Evolutionary conservation across 2,329 filamentous ascomycete species (phyloP), one percentile per base, ranked within the genome.

Genomic region (Stachybotrys elegans): DNA sequence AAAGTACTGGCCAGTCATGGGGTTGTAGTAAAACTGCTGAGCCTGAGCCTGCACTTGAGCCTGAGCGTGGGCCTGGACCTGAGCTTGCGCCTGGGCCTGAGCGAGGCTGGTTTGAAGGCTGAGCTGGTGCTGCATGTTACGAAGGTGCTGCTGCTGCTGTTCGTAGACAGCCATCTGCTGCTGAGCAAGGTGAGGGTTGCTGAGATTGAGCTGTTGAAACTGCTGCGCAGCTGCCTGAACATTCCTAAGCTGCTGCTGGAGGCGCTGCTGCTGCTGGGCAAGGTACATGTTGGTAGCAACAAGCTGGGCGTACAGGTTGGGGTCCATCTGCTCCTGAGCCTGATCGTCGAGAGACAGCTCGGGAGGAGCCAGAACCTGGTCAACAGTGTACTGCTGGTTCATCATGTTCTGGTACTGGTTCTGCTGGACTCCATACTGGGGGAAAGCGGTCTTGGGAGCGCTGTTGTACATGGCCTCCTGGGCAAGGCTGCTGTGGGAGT

Each of bases 261-360:
- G 81, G 51, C 88, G 86, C 70, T 95, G 90, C 69, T 97, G 92
- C 68, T 95, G 91, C 61, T 95, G 89, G 32, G 90, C 89, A 41
- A 98, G 78, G 60, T 94, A 95, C 62, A 93, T 71, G 65, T 96
- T 95, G 57, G 90, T 94, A 45, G 89, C 86, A 59, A 96, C 80
- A 51, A 97, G 75, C 67, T 95, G 89, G 43, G 90, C 88, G 54
- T 95, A 93, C 43, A 94, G 67, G 48, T 81, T 84, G 42, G 91
- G 89, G 57, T 97, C 93, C 70, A 95, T 87, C 54, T 83, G 76
- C 48, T 87, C 79, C 55, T 85, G 81, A 38, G 76, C 75, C 56
- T 83, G 77, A 51, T 84, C 80, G 47, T 84, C 78, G 42, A 93
- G 77, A 57, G 88, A 79, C 48, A 96, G 75, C 57, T 87, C 79